phyloP scores from a whole-genome alignment of 2,329 filamentous ascomycete genomes.

The Pseudocercospora fijiensis region DNA sequence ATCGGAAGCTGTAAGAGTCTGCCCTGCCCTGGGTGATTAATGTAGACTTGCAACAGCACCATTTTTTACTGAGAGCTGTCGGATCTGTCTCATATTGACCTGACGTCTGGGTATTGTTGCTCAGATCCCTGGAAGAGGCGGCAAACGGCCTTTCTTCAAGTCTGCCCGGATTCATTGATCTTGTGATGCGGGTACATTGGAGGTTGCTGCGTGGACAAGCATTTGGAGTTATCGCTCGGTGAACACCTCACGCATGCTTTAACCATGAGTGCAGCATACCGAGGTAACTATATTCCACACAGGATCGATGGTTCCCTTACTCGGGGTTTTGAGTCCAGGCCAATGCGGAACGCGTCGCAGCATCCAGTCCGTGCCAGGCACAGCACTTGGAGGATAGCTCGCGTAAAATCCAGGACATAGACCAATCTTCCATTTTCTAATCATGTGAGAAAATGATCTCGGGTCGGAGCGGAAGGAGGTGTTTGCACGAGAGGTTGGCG shows the following conservation, averaged over 20 bases:
- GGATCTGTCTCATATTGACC: not conserved
- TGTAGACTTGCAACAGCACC: not conserved
- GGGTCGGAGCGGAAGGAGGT: not conserved
- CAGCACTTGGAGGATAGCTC: no score
- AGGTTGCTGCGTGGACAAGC: not conserved
- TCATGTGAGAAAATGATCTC: not conserved
- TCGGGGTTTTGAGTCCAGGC: no score
- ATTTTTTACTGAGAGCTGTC: not conserved
- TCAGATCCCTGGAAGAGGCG: not conserved
- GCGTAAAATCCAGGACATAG: not conserved
- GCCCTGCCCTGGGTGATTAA: not conserved
- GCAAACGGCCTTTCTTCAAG: not conserved
- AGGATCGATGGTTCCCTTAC: no score
- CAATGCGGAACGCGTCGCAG: no score
- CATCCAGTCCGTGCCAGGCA: no score
- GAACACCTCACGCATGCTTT: not conserved
- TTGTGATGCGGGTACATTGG: not conserved
- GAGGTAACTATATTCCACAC: not conserved
- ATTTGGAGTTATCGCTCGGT: not conserved
- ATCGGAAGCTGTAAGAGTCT: not conserved
- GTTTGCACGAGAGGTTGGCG: not conserved
- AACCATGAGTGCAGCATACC: not conserved
- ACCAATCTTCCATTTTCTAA: not conserved
- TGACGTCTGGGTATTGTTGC: not conserved
- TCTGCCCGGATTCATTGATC: not conserved